phyloP scores from a whole-genome alignment of 208 protist genomes.

The Crithidia fasciculata region DNA sequence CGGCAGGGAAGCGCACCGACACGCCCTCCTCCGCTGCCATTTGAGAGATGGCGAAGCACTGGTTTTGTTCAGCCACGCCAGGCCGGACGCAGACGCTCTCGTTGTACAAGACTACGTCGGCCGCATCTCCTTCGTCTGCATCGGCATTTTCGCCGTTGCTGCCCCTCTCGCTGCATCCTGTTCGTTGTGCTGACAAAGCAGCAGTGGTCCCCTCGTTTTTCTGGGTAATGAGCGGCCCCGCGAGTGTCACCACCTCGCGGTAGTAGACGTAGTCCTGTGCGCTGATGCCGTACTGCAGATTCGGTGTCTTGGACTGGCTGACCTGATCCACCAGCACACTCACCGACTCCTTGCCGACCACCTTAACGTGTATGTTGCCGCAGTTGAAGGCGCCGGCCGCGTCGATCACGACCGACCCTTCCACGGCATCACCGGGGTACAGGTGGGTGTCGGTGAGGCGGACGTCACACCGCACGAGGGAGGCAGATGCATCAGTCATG shows the following conservation, averaged over 20 bases:
- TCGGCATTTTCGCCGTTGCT: not conserved
- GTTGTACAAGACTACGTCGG: constrained; percentile 2
- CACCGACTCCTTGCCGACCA: constrained; percentile 36
- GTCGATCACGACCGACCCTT: constrained; percentile 22
- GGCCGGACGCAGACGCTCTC: constrained; percentile 14
- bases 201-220: not conserved
- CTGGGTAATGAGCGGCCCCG: constrained; percentile 25
- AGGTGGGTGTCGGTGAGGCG: constrained; percentile 13
- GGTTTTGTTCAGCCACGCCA: constrained; percentile 5
- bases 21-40: constrained; percentile 16
- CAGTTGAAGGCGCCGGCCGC: constrained; percentile 6
- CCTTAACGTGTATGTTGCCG: constrained; percentile 36
- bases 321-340: constrained; percentile 36
- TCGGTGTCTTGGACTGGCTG: constrained; percentile 18
- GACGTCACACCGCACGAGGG: constrained; percentile 12
- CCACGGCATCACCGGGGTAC: constrained; percentile 33
- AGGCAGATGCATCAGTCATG: not conserved
- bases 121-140: not conserved
- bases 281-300: constrained; percentile 32
- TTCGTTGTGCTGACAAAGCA: not conserved
- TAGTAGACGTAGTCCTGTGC: constrained; percentile 47
- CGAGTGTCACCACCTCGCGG: constrained; percentile 36
- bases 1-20: constrained; percentile 23
- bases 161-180: not conserved
- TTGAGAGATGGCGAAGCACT: constrained; percentile 16